Percentiles rank a stretch among this genome's conserved stretches.
Conservation (phyloP, 768 basidiomycete species). For the Mycena haematopus region DNA sequence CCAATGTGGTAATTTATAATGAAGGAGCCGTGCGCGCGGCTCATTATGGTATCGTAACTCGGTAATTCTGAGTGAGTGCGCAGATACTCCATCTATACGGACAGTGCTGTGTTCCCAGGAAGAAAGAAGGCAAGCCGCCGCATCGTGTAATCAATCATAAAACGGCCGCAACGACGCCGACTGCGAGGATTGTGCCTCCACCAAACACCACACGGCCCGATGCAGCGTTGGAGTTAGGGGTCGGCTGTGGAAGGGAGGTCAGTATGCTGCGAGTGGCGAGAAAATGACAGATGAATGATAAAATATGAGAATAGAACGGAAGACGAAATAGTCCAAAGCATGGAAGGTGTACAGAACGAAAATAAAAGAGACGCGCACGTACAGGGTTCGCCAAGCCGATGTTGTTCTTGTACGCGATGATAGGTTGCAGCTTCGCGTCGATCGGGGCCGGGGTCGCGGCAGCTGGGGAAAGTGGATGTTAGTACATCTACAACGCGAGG, state of each 20-base stretch:
- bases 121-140: neutral
- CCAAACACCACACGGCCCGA: conserved; percentile 6
- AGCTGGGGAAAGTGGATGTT: neutral
- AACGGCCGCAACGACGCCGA: conserved; percentile 9
- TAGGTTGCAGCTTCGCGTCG: conserved; percentile 32
- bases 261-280: neutral
- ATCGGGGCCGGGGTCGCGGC: conserved; percentile 33
- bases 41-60: conserved; percentile 24
- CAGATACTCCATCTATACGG: neutral
- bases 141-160: neutral
- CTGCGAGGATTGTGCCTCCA: conserved; percentile 1
- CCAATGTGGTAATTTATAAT: conserved; percentile 8
- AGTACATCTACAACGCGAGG: neutral
- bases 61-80: neutral
- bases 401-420: conserved; percentile 37
- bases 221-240: conserved; percentile 14
- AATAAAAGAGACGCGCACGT: neutral
- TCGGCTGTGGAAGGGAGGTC: conserved; percentile 12
- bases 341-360: too few relatives aligned
- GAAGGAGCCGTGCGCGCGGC: conserved; percentile 14
- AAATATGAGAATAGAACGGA: too few relatives aligned
- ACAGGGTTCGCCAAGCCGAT: conserved; percentile 32
- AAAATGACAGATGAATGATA: too few relatives aligned
- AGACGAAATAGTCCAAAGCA: too few relatives aligned
- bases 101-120: neutral